Evolutionary conservation across 2,329 filamentous ascomycete species (phyloP).

Genomic region (Grosmannia huntii): DNA sequence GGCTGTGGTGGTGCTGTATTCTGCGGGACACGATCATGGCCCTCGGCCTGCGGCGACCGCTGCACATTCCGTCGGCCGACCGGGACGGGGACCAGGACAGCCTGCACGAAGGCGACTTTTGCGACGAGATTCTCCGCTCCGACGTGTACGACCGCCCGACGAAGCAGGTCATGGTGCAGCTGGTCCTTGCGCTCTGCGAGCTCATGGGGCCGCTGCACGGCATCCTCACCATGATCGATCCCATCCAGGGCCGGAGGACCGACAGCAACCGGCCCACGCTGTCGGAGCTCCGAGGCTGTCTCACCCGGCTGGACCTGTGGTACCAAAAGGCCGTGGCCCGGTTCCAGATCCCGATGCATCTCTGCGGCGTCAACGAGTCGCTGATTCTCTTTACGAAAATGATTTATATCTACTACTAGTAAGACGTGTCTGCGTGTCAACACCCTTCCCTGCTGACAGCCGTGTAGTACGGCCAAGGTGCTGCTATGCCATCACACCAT

Average conservation of each 20-base stretch:
- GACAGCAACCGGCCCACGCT: background rate
- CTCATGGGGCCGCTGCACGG: background rate
- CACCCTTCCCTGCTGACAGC: background rate
- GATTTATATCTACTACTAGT: slow-evolving; percentile 1
- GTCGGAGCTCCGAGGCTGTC: background rate
- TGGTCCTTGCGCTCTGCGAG: slow-evolving; percentile 2
- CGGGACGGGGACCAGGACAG: slow-evolving; percentile 81
- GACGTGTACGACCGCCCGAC: slow-evolving; percentile 3
- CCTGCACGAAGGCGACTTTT: slow-evolving; percentile 57
- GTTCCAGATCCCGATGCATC: background rate
- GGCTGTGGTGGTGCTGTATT: slow-evolving; percentile 96
- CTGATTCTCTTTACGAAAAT: slow-evolving; percentile 1
- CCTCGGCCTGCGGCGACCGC: slow-evolving; percentile 82
- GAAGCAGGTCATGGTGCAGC: slow-evolving; percentile 6
- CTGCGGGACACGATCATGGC: slow-evolving; percentile 88
- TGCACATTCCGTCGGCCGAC: slow-evolving; percentile 81
- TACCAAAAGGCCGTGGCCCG: background rate
- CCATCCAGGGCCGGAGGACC: background rate
- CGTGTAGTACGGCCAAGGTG: background rate
- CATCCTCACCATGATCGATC: background rate
- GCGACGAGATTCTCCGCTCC: slow-evolving; percentile 39
- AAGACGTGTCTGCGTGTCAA: background rate
- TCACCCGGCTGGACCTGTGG: background rate
- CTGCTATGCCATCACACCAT: background rate
- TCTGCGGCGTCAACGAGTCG: background rate